Base-by-base conservation (phyloP, 176 grass and related monocot species). In the Chloris gayana region DNA sequence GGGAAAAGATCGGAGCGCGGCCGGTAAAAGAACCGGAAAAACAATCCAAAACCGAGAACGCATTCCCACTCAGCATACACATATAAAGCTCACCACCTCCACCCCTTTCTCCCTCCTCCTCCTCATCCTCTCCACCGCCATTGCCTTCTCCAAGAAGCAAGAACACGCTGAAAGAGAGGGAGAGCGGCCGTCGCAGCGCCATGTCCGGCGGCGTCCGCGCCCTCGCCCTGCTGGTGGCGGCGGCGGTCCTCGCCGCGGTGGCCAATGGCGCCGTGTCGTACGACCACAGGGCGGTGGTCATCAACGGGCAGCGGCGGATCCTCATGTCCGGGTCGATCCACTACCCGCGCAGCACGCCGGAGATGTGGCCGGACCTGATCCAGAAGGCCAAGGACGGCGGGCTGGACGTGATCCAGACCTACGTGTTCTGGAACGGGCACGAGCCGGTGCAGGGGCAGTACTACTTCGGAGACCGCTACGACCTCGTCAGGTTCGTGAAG, bases 341-440 rank as follows among this genome's bases (percentile, higher is more conserved):
- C 86, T 99, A 99, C 88, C 96, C 96, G 3, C 94, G 96, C 73
- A 99, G 96, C 90, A 93, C 96, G 19, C 92, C 96, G 44, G 92
- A 99, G 96, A 99, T 99, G 96, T 99, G 96, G 96, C 96, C 96
- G 45, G 96, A 88, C 82, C 84, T 99, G 32, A 91, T 99, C 18
- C 86, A 99, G 81, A 99, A 95, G 82, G 96, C 96, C 35, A 99
- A 91, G 88, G 90, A 93, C 80, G 96, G 96, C 19, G 96, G 96
- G 1, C 89, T 99, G 1, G 95, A 98, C 89, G 88, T 92, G 51
- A 84, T 99, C 14, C 96, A 99, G 72, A 99, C 92, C 0, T 99
- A 99, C 88, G 88, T 99, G 1, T 99, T 99, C 89, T 99, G 96
- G 96, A 99, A 99, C 78, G 96, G 96, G 4, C 96, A 99, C 75